Base-by-base conservation (phyloP, 257 asterid species). In the Gentiana straminea region DNA sequence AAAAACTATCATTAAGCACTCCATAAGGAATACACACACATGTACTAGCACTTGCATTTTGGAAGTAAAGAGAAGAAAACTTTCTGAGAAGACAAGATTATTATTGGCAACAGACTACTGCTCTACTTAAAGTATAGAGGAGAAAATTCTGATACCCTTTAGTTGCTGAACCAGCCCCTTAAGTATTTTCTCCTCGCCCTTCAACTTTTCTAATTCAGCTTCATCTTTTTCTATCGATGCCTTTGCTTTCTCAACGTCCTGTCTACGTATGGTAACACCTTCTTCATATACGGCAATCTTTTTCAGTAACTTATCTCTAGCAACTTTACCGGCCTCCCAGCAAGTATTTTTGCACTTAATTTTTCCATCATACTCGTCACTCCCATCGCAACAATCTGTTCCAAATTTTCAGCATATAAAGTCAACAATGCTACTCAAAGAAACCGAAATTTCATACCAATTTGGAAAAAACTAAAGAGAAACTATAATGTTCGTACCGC, bases 331-430 rank as follows among this genome's bases (percentile, higher is more conserved):
- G 65, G 87, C 86, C 74, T 88, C 95, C 97, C 98, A 92, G 73
- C 98, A 92, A 43, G 93, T 81, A 67, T 92, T 85, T 46, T 73
- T 68, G 77, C 98, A 92, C 77, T 80, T 78, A 39, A 74, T 63
- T 63, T 72, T 81, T 37, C 97, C 93, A 74, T 81, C 90, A 69
- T 92, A 77, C 82, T 92, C 98, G 64, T 91, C 98, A 69, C 97
- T 85, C 70, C 98, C 98, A 60, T 91, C 98, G 63, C 98, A 91
- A 66, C 98, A 91, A 83, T 91, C 98, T 91, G 93, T 66, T 54
- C 73, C 70, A 54, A 35, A 13, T 8, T 2, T 41, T 5, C 10
- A 41, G 9, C 10, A 41, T 5, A 41, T 10, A 41, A 10, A 41
- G 9, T 41, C 7, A 24, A 24, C 24, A 24, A 24, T 24, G 24